Percentiles rank a stretch among this genome's conserved stretches.
Evolutionary conservation across 1,284 basidiomycete species (phyloP).

Genomic region (Ceratobasidium sp.): DNA sequence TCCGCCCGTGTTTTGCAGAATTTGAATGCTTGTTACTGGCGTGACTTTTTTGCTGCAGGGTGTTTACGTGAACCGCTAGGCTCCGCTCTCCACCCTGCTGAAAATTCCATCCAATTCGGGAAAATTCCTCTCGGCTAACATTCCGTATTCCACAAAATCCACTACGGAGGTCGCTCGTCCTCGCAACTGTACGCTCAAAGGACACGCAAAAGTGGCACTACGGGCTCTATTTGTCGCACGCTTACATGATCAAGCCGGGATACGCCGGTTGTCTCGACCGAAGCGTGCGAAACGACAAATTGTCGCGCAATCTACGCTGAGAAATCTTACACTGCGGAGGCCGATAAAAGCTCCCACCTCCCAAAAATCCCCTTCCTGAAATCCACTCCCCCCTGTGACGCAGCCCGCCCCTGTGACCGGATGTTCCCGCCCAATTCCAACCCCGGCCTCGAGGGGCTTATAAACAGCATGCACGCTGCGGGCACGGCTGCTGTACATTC

Average conservation of each 20-base stretch:
- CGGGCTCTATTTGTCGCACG: slow-evolving; percentile 19
- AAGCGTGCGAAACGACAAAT: slow-evolving; percentile 24
- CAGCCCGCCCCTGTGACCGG: neutral
- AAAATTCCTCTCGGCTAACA: neutral
- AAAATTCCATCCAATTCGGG: too few species aligned
- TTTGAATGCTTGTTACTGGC: neutral
- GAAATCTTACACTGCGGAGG: slow-evolving; percentile 7
- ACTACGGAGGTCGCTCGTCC: too few species aligned
- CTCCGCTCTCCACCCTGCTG: too few species aligned
- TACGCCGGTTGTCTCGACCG: neutral
- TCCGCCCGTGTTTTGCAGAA: slow-evolving; percentile 9
- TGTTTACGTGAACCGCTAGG: too few species aligned
- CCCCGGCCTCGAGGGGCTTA: slow-evolving; percentile 16
- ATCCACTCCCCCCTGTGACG: neutral
- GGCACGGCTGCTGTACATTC: neutral
- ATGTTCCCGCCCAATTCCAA: slow-evolving; percentile 1
- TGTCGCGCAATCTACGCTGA: slow-evolving; percentile 18
- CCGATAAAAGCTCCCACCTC: neutral
- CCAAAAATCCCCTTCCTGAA: neutral
- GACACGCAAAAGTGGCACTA: neutral
- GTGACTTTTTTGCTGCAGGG: too few species aligned
- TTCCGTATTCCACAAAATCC: neutral
- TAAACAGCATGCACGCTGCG: slow-evolving; percentile 36
- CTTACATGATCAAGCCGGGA: slow-evolving; percentile 13
- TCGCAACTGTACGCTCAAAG: neutral